Percentiles rank a stretch among this genome's conserved stretches.
Conservation (phyloP, 2,329 filamentous ascomycete genomes). For the Malbranchea cinnamomea region DNA sequence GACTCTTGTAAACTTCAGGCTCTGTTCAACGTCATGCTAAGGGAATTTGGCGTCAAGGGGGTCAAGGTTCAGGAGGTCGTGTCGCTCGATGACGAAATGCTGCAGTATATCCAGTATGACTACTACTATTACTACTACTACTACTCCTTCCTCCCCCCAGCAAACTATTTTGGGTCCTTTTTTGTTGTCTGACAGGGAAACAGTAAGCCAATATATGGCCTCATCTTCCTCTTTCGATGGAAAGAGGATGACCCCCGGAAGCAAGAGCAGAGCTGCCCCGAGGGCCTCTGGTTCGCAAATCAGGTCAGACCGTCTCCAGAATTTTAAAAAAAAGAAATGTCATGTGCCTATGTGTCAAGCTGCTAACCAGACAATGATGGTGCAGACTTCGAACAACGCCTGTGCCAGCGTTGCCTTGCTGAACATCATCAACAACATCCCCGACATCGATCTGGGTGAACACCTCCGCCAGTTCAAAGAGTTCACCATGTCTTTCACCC, state of each 20-base stretch:
- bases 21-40: slow-evolving; percentile 74
- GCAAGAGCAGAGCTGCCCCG: slow-evolving; percentile 41
- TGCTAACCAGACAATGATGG: slow-evolving; percentile 4
- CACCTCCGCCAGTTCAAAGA: slow-evolving; percentile 58
- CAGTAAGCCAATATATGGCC: slow-evolving; percentile 60
- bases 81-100: slow-evolving; percentile 47
- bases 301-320: slow-evolving; percentile 46
- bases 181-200: slow-evolving; percentile 5
- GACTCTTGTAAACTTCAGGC: slow-evolving; percentile 35
- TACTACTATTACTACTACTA: neutral
- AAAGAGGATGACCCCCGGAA: slow-evolving; percentile 40
- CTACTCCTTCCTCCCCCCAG: no score
- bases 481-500: slow-evolving; percentile 51
- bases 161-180: neutral
- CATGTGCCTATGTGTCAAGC: neutral
- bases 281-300: slow-evolving; percentile 82
- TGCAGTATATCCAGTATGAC: slow-evolving; percentile 48
- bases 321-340: neutral
- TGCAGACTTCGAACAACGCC: slow-evolving; percentile 61
- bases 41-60: slow-evolving; percentile 54
- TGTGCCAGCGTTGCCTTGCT: slow-evolving; percentile 87
- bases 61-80: slow-evolving; percentile 34
- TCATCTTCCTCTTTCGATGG: slow-evolving; percentile 81
- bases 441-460: slow-evolving; percentile 51
- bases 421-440: slow-evolving; percentile 82